Conservation (phyloP, 2,329 filamentous ascomycete species). For the Monosporascus sp. region DNA sequence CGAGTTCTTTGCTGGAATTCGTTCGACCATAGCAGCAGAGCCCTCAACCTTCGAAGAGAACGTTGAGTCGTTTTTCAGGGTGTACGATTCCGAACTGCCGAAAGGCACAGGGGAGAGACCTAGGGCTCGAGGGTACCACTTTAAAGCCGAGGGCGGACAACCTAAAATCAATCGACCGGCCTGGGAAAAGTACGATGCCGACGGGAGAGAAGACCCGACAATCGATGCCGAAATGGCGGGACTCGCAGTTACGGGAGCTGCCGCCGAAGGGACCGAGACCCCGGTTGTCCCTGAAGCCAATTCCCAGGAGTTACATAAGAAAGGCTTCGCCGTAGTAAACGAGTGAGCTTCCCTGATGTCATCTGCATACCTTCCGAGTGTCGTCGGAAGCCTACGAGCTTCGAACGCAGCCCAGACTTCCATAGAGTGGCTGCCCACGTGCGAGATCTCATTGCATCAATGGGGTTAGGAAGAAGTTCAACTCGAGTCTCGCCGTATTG, state of each 20-base stretch:
- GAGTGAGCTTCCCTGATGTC: slow-evolving; percentile 2
- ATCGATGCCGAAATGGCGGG: slow-evolving; percentile 43
- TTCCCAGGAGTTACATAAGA: slow-evolving; percentile 47
- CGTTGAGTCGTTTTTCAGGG: slow-evolving; percentile 35
- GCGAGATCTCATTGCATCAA: not conserved
- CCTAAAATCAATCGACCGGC: slow-evolving; percentile 63
- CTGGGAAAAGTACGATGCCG: slow-evolving; percentile 53
- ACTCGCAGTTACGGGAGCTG: slow-evolving; percentile 21
- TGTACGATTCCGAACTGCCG: slow-evolving; percentile 69
- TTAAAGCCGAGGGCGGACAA: slow-evolving; percentile 62
- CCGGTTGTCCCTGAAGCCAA: slow-evolving; percentile 41
- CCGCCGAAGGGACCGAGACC: slow-evolving; percentile 41
- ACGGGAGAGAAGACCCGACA: slow-evolving; percentile 23
- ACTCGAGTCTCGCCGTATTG: not conserved
- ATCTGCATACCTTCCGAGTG: no score
- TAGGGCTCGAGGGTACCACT: slow-evolving; percentile 75
- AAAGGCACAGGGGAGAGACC: slow-evolving; percentile 72
- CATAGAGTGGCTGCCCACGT: not conserved
- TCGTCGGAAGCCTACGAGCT: no score
- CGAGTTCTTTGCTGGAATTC: slow-evolving; percentile 67
- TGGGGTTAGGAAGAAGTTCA: not conserved
- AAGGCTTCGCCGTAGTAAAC: slow-evolving; percentile 49
- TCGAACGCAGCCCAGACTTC: no score
- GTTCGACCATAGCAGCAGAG: slow-evolving; percentile 55
- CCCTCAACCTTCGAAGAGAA: slow-evolving; percentile 57